Conservation (phyloP, 371 early-diverging fungal species). For the Coemansia sp. region DNA sequence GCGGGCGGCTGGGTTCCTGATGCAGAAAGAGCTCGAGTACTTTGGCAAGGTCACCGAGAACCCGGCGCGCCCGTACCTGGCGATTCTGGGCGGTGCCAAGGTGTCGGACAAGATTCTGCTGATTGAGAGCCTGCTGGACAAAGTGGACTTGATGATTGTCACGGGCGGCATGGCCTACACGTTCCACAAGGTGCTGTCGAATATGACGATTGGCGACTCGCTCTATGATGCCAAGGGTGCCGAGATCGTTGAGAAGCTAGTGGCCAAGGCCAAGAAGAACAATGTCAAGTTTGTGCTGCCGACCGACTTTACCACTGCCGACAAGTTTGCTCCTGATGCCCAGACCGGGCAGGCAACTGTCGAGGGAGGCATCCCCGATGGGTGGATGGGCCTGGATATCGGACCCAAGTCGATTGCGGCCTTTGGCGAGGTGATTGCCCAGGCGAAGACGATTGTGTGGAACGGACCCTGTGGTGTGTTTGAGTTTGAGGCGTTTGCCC, state of each 20-base stretch:
- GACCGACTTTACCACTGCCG: slow-evolving; percentile 86
- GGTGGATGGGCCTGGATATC: slow-evolving; percentile 94
- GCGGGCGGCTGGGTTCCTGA: slow-evolving; percentile 94
- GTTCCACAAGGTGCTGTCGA: slow-evolving; percentile 87
- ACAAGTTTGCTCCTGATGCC: slow-evolving; percentile 81
- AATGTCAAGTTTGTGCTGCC: slow-evolving; percentile 89
- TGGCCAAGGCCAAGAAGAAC: slow-evolving; percentile 85
- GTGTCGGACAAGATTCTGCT: slow-evolving; percentile 98
- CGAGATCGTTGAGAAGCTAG: slow-evolving; percentile 75
- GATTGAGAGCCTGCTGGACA: slow-evolving; percentile 94
- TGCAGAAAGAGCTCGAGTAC: slow-evolving; percentile 98
- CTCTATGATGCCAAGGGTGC: slow-evolving; percentile 90
- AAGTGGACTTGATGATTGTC: slow-evolving; percentile 88
- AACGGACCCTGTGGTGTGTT: slow-evolving; percentile 99
- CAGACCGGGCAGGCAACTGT: slow-evolving; percentile 82
- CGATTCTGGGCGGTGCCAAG: slow-evolving; percentile 99
- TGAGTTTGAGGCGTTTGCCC: slow-evolving; percentile 92
- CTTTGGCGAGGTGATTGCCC: slow-evolving; percentile 70
- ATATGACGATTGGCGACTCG: slow-evolving; percentile 90
- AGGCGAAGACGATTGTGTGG: slow-evolving; percentile 96
- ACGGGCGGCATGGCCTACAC: slow-evolving; percentile 98
- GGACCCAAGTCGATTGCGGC: slow-evolving; percentile 80
- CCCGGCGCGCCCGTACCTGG: slow-evolving; percentile 94
- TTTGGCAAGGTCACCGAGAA: slow-evolving; percentile 93
- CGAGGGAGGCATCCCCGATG: slow-evolving; percentile 85